These are phyloP conservation scores for Drosera spatulata DNA, from an alignment of 179 eudicot species.

Conservation along the genomic window DNA sequence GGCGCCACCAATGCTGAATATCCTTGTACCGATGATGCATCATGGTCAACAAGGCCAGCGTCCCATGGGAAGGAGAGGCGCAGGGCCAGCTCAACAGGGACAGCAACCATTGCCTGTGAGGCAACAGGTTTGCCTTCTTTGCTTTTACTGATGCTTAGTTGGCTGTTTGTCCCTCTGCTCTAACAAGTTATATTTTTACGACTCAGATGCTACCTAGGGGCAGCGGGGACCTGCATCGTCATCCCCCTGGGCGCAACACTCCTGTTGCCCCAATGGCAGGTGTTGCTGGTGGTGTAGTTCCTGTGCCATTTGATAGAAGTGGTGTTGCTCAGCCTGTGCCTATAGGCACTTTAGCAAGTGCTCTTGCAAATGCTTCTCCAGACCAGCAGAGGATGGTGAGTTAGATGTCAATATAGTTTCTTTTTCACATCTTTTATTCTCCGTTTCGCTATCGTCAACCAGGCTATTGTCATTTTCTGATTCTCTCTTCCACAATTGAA, in stretches of 20 bases:
- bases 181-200: neutral
- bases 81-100: constrained; percentile 53
- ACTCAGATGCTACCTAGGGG: constrained; percentile 73
- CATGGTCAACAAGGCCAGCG: constrained; percentile 76
- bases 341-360: constrained; percentile 60
- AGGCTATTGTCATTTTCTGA: no score
- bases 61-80: constrained; percentile 68
- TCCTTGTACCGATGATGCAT: constrained; percentile 59
- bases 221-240: constrained; percentile 36
- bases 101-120: constrained; percentile 73
- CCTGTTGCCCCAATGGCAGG: constrained; percentile 44
- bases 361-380: constrained; percentile 69
- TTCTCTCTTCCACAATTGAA: neutral
- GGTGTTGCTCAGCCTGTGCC: constrained; percentile 60
- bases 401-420: constrained; percentile 8
- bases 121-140: constrained; percentile 24
- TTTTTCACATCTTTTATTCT: neutral
- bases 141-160: neutral
- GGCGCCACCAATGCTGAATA: constrained; percentile 67
- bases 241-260: constrained; percentile 62
- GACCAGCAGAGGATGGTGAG: constrained; percentile 66
- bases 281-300: constrained; percentile 33
- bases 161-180: neutral
- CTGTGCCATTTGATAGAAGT: constrained; percentile 59
- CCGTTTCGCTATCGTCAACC: neutral